phyloP scores from a whole-genome alignment of 495 filamentous ascomycete genomes.

The Podospora pseudocomata region DNA sequence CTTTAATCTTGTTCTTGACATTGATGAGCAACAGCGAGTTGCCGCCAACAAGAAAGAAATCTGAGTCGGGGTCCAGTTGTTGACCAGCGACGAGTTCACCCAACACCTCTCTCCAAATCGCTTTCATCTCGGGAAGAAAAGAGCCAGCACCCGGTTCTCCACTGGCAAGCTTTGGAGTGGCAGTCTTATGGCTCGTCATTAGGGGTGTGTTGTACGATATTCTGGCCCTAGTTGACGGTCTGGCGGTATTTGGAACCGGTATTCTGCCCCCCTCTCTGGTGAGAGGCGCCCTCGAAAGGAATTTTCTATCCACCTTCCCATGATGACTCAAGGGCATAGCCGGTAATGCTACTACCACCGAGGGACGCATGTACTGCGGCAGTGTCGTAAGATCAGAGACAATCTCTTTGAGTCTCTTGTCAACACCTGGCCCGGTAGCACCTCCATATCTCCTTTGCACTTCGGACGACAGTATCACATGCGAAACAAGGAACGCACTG shows the following conservation, averaged over 20 bases:
- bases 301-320: slow-evolving; percentile 40
- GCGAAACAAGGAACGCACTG: slow-evolving; percentile 32
- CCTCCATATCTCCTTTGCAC: slow-evolving; percentile 5
- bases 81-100: slow-evolving; percentile 20
- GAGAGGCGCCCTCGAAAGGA: slow-evolving; percentile 9
- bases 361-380: slow-evolving; percentile 45
- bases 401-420: slow-evolving; percentile 16
- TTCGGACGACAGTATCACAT: slow-evolving; percentile 21
- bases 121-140: slow-evolving; percentile 15
- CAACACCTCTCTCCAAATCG: slow-evolving; percentile 18
- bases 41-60: slow-evolving; percentile 31
- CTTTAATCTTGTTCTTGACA: slow-evolving; percentile 14
- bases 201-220: too few species aligned
- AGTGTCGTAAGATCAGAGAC: slow-evolving; percentile 27
- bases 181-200: neutral
- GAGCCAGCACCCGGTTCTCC: neutral
- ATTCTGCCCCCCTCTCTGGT: neutral
- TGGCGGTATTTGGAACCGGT: neutral
- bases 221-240: too few species aligned
- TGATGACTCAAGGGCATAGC: slow-evolving; percentile 38
- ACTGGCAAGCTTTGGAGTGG: neutral
- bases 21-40: slow-evolving; percentile 29
- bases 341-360: slow-evolving; percentile 33
- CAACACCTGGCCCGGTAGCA: neutral
- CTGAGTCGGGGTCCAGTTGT: slow-evolving; percentile 13